Base-by-base conservation (phyloP, 2,329 filamentous ascomycete genomes). In the Claviceps maximensis region DNA sequence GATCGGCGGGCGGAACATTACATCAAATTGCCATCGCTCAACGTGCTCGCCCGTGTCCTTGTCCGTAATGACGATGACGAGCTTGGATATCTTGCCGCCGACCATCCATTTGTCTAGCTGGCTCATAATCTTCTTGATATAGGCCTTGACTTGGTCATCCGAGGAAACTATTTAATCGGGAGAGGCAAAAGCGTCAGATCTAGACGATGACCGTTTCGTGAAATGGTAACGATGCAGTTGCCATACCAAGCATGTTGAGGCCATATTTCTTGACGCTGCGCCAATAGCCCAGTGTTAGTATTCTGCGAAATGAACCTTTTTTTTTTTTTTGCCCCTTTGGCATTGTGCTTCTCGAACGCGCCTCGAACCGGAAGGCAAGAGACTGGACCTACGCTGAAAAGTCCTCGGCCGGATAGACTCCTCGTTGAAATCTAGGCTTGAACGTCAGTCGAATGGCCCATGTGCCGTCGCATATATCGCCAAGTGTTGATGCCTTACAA, bases 81-180 rank as follows among this genome's bases (percentile, higher is more conserved):
- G 82, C 70, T 95, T 96, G 51, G 88, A 94, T 66, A 98, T 96
- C 71, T 98, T 97, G 67, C 90, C 89, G 62, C 86, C 87, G 51
- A 89, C 78, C 89, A 97, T 97, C 93, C 93, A 98, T 67, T 88
- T 89, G 73, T 94, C 91, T 54, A 98, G 81, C 71, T 98, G 93
- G 29, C 84, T 84, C 90, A 96, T 98, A 73, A 98, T 97, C 72
- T 94, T 95, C 71, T 95, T 96, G 76, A 98, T 95, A 72, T 98
- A 98, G 33, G 90, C 89, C 71, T 95, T 95, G 66, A 98, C 93
- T 72, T 98, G 91, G 74, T 97, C 93, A 68, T 98, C 93, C 58
- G 89, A 82, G 33, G 91, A 94, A 50, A 97, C 90, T 83, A 65
- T 10, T 23, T 13, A 29, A 5, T 15, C 29, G 33, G 36, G 3